Evolutionary conservation across 345 rosid genomes (phyloP), one percentile per base, ranked within the genome.

Genomic region (Balakata baccata): DNA sequence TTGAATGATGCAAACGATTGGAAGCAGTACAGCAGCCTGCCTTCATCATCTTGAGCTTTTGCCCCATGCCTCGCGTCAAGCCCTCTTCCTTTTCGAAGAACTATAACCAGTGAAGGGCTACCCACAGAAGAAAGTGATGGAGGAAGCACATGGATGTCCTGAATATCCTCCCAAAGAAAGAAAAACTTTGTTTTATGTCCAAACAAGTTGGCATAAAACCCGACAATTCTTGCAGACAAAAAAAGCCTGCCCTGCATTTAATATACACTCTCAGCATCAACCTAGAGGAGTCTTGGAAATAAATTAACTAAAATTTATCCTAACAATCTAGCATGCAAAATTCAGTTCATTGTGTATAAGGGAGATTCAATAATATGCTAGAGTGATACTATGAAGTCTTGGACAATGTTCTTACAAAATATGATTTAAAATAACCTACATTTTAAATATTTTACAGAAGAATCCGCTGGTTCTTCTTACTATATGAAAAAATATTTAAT

Each of bases 161-260:
- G 89, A 53, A 90, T 88, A 75, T 92, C 96, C 79, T 92, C 97
- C 97, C 97, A 92, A 16, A 90, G 90, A 59, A 94, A 84, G 89
- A 86, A 92, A 84, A 90, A 85, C 74, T 86, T 88, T 64, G 90
- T 87, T 80, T 94, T 94, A 73, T 88, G 84, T 75, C 97, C 95
- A 80, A 94, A 94, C 25, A 94, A 73, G 84, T 94, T 90, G 62
- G 97, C 85, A 79, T 88, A 84, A 71, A 94, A 92, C 73, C 95
- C 98, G 46, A 94, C 84, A 76, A 89, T 92, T 83, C 98, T 88
- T 41, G 98, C 88, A 17, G 97, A 94, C 39, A 90, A 82, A 84
- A 87, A 92, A 12, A 94, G 88, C 74, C 89, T 88, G 2, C 98
- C 98, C 98, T 88, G 86, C 71, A 81, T 51, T 56, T 51, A 75